Percentiles rank a stretch among this genome's conserved stretches.
Conservation (phyloP, 768 basidiomycete species). For the Pisolithus albus region DNA sequence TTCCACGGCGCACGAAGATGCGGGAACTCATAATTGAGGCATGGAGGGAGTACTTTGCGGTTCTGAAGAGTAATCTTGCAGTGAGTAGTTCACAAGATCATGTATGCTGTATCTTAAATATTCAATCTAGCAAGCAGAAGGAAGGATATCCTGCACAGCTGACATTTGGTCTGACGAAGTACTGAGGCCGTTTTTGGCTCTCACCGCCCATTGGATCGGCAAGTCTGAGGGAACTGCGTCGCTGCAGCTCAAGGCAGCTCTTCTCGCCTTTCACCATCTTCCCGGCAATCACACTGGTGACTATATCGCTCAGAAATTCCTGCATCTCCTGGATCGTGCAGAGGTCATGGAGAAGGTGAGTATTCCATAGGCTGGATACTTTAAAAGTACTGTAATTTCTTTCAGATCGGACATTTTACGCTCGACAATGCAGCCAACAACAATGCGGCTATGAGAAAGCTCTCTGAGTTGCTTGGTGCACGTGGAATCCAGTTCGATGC, state of each 20-base stretch:
- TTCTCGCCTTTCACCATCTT: constrained; percentile 10
- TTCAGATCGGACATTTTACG: constrained; percentile 4
- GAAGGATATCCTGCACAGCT: no score
- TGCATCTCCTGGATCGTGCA: not conserved
- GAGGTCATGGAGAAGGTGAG: not conserved
- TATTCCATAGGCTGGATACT: not conserved
- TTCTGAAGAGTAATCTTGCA: constrained; percentile 18
- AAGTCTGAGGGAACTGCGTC: not conserved
- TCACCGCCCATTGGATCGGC: constrained; percentile 12
- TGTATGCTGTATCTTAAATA: no score
- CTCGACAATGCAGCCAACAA: not conserved
- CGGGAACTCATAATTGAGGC: not conserved
- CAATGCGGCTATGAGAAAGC: constrained; percentile 3
- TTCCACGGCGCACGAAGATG: constrained; percentile 21
- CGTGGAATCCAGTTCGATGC: constrained; percentile 7
- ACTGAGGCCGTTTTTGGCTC: constrained; percentile 6
- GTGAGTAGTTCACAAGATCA: constrained; percentile 4
- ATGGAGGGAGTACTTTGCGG: not conserved
- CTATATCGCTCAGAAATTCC: constrained; percentile 2
- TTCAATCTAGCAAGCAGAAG: not conserved
- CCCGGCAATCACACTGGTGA: constrained; percentile 11
- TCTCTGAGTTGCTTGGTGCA: not conserved
- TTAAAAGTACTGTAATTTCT: not conserved
- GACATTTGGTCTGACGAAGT: constrained; percentile 12
- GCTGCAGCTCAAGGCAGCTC: constrained; percentile 5